phyloP scores from a whole-genome alignment of 306 rosid genomes.

The Dalbergia cultrata region DNA sequence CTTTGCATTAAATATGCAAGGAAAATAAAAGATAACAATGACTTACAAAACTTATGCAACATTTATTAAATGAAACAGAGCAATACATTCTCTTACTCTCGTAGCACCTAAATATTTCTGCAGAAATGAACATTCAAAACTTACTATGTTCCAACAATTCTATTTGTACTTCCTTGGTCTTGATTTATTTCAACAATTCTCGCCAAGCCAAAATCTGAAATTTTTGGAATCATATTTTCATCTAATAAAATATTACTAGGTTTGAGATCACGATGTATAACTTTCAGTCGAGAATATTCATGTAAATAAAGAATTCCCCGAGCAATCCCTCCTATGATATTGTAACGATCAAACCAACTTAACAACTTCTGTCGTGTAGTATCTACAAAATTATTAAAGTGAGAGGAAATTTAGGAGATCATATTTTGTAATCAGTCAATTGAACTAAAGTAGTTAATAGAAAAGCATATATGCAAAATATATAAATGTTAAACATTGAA shows the following conservation, averaged over 20 bases:
- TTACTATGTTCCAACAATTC: conserved; percentile 60
- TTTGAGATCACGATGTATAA: conserved; percentile 69
- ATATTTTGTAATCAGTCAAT: neutral
- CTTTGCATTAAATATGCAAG: too few relatives aligned
- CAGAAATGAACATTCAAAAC: neutral
- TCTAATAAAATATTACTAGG: conserved; percentile 55
- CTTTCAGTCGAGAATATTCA: conserved; percentile 55
- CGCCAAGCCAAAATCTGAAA: conserved; percentile 62
- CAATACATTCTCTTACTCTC: too few relatives aligned
- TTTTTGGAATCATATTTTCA: conserved; percentile 52
- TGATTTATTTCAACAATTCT: conserved; percentile 47
- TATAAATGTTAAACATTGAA: too few relatives aligned
- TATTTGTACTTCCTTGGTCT: conserved; percentile 40
- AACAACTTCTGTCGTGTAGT: conserved; percentile 10
- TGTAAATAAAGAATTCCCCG: conserved; percentile 57
- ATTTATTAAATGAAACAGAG: too few relatives aligned
- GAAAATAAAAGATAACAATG: too few relatives aligned
- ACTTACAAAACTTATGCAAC: too few relatives aligned
- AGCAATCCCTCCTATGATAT: conserved; percentile 51
- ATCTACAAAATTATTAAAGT: conserved; percentile 27
- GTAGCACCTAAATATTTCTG: too few relatives aligned
- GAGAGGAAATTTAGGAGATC: neutral
- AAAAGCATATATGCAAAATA: too few relatives aligned
- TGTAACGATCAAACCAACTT: conserved; percentile 47
- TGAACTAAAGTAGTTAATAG: too few relatives aligned